phyloP scores from a whole-genome alignment of 2,329 filamentous ascomycete genomes.

The Pseudocercospora ulei region DNA sequence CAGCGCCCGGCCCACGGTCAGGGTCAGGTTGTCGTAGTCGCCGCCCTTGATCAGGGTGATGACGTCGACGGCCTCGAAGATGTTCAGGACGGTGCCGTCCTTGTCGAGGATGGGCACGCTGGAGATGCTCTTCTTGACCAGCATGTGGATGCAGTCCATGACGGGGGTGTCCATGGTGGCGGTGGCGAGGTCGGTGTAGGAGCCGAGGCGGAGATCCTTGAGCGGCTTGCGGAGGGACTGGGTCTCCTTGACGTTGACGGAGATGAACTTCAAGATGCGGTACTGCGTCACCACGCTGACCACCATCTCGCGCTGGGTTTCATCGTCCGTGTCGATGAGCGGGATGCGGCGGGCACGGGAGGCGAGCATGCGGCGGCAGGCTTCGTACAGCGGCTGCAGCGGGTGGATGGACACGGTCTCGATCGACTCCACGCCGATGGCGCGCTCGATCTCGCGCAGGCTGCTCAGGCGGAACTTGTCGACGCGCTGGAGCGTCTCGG shows the following conservation, averaged over 20 bases:
- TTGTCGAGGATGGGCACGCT: slow-evolving; percentile 89
- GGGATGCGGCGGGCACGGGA: slow-evolving; percentile 90
- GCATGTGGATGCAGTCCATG: slow-evolving; percentile 84
- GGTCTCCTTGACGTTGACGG: slow-evolving; percentile 85
- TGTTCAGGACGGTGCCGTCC: slow-evolving; percentile 70
- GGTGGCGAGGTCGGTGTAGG: slow-evolving; percentile 69
- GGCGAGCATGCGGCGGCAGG: slow-evolving; percentile 85
- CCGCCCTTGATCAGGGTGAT: slow-evolving; percentile 92
- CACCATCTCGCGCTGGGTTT: slow-evolving; percentile 83
- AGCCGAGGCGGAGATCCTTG: slow-evolving; percentile 72
- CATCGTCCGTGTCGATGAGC: slow-evolving; percentile 84
- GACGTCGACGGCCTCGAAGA: slow-evolving; percentile 96
- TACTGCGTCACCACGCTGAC: slow-evolving; percentile 98
- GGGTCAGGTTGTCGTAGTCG: slow-evolving; percentile 78
- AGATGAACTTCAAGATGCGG: slow-evolving; percentile 95
- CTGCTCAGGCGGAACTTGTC: slow-evolving; percentile 91
- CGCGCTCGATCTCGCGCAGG: slow-evolving; percentile 88
- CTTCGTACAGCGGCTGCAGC: slow-evolving; percentile 82
- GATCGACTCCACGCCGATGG: slow-evolving; percentile 78
- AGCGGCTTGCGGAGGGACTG: slow-evolving; percentile 80
- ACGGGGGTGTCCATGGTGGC: slow-evolving; percentile 83
- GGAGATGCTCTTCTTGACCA: slow-evolving; percentile 88
- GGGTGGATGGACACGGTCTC: slow-evolving; percentile 96
- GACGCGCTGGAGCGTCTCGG: slow-evolving; percentile 76
- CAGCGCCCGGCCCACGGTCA: slow-evolving; percentile 79